Evolutionary conservation across 345 rosid species (phyloP).

Genomic region (Eucalyptus viminalis): DNA sequence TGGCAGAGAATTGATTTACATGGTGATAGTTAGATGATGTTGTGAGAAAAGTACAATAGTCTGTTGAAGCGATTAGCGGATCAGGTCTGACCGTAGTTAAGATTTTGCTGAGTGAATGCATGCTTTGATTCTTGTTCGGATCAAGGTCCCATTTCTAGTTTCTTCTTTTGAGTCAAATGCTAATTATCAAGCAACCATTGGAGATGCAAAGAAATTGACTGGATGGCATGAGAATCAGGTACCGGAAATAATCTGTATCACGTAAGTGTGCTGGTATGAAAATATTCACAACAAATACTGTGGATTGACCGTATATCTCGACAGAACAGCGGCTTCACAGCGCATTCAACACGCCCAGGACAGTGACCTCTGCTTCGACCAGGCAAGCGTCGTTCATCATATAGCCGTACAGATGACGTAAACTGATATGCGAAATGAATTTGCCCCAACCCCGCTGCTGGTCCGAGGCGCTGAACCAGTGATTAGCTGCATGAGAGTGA

Average conservation of each 20-base stretch:
- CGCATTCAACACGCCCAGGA: conserved; percentile 8
- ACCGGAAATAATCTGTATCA: background rate
- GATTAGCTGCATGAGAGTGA: conserved; percentile 3
- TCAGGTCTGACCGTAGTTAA: background rate
- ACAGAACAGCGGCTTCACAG: background rate
- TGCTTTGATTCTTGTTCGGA: background rate
- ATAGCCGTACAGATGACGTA: background rate
- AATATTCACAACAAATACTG: background rate
- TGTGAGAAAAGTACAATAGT: background rate
- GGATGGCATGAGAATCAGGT: background rate
- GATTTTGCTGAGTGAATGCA: background rate
- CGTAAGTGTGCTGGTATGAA: background rate
- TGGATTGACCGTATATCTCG: background rate
- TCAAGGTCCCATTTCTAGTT: background rate
- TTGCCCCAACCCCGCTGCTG: conserved; percentile 6
- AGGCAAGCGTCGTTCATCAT: conserved; percentile 1
- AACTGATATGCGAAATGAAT: background rate
- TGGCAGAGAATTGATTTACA: background rate
- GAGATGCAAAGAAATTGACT: background rate
- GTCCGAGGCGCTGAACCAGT: conserved; percentile 15
- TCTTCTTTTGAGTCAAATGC: background rate
- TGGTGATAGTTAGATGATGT: background rate
- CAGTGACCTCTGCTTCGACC: conserved; percentile 23
- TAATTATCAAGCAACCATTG: background rate
- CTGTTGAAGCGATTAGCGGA: background rate